A percentile compares a stretch with the other conserved stretches of the same genome.
phyloP scores from a whole-genome alignment of 306 rosid species.

The Dryas alaskensis region DNA sequence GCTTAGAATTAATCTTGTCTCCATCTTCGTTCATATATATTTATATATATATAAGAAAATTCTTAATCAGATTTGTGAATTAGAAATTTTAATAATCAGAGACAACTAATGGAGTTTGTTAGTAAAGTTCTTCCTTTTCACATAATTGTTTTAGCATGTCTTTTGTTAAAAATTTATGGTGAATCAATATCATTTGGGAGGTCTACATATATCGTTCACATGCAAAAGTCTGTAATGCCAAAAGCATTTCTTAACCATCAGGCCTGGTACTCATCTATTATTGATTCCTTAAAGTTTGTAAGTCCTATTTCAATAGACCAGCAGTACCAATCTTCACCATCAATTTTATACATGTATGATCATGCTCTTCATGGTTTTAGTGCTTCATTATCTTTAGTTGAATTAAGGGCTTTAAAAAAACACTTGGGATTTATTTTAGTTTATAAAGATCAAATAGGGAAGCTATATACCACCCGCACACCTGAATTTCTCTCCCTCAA shows the following conservation, averaged over 20 bases:
- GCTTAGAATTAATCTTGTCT: no score
- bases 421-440: no score
- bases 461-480: not conserved
- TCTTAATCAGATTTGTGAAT: no score
- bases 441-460: no score
- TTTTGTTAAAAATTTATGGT: not conserved
- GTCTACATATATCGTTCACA: not conserved
- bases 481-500: constrained; percentile 4
- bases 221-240: not conserved
- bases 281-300: not conserved
- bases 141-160: not conserved
- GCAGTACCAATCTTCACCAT: not conserved
- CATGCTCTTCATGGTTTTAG: constrained; percentile 20
- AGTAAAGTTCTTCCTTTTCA: no score
- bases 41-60: no score
- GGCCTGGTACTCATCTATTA: not conserved
- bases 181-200: not conserved
- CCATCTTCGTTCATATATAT: no score
- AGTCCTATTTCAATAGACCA: no score
- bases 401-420: constrained; percentile 5
- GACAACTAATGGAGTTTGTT: no score
- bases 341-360: constrained; percentile 10
- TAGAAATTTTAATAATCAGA: no score
- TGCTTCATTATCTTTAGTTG: not conserved
- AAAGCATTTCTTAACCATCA: not conserved